Evolutionary conservation across 371 early-diverging fungal species (phyloP).

Genomic region (Rhizopus delemar): DNA sequence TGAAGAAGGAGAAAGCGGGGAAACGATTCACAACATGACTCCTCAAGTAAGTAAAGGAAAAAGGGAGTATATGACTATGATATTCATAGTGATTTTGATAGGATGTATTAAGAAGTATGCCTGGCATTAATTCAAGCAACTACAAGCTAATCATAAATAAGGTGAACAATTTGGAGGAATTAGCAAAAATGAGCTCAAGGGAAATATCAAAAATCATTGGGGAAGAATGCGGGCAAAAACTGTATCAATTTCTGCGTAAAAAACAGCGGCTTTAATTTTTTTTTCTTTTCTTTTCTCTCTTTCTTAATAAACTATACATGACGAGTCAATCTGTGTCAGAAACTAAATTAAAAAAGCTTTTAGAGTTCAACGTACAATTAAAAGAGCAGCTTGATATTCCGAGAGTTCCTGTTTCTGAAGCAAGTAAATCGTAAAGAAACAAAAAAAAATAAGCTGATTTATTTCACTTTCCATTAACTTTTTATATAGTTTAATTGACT

Average conservation of each 20-base stretch:
- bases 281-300: neutral
- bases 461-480: slow-evolving; percentile 17
- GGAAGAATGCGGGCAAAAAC: slow-evolving; percentile 47
- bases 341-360: slow-evolving; percentile 70
- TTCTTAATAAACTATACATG: neutral
- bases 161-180: slow-evolving; percentile 63
- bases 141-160: slow-evolving; percentile 72
- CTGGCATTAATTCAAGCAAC: slow-evolving; percentile 80
- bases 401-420: slow-evolving; percentile 80
- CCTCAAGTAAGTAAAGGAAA: slow-evolving; percentile 54
- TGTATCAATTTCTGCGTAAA: slow-evolving; percentile 60
- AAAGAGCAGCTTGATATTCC: slow-evolving; percentile 79
- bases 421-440: slow-evolving; percentile 33
- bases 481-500: slow-evolving; percentile 48
- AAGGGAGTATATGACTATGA: slow-evolving; percentile 10
- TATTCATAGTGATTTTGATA: slow-evolving; percentile 19
- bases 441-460: neutral
- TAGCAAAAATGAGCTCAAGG: slow-evolving; percentile 51
- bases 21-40: slow-evolving; percentile 67
- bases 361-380: slow-evolving; percentile 76
- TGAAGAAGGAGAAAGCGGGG: slow-evolving; percentile 63
- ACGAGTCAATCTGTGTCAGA: slow-evolving; percentile 47
- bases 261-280: slow-evolving; percentile 10
- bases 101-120: slow-evolving; percentile 81
- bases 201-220: slow-evolving; percentile 60